phyloP scores from a whole-genome alignment of 495 filamentous ascomycete genomes.

The Xylaria sp. region DNA sequence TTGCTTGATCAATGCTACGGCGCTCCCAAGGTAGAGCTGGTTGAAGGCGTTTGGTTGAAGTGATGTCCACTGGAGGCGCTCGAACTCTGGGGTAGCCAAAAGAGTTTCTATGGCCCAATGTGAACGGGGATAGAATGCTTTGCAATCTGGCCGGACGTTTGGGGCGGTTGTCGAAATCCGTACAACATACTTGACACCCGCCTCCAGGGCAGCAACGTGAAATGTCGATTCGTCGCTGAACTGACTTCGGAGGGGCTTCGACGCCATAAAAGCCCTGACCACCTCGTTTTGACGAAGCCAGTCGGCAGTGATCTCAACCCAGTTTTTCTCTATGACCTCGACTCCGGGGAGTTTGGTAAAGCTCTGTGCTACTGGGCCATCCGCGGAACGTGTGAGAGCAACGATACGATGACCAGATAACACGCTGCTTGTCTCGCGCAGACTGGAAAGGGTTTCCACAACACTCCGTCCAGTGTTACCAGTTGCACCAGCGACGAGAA shows the following conservation, averaged over 20 bases:
- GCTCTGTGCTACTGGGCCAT: constrained; percentile 42
- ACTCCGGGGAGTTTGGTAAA: constrained; percentile 49
- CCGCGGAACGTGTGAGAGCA: constrained; percentile 48
- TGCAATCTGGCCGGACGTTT: constrained; percentile 49
- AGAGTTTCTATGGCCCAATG: constrained; percentile 58
- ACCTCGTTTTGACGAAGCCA: constrained; percentile 54
- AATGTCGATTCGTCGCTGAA: constrained; percentile 55
- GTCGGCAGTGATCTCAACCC: constrained; percentile 50
- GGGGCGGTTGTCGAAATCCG: constrained; percentile 55
- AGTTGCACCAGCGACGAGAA: constrained; percentile 47
- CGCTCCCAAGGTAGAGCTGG: constrained; percentile 32
- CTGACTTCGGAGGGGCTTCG: constrained; percentile 47
- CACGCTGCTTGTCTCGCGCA: constrained; percentile 39
- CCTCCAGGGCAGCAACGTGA: constrained; percentile 46
- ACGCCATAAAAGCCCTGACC: constrained; percentile 51
- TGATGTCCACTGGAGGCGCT: constrained; percentile 53
- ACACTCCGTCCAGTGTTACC: constrained; percentile 50
- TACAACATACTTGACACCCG: constrained; percentile 56
- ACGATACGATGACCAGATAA: constrained; percentile 45
- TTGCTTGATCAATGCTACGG: constrained; percentile 41
- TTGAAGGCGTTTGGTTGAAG: constrained; percentile 54
- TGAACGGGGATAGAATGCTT: constrained; percentile 49
- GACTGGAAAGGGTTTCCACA: constrained; percentile 42
- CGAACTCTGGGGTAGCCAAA: constrained; percentile 48
- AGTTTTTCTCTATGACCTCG: constrained; percentile 51